phyloP scores from a whole-genome alignment of 1,284 basidiomycete genomes.

The Violaceomyces palustris region DNA sequence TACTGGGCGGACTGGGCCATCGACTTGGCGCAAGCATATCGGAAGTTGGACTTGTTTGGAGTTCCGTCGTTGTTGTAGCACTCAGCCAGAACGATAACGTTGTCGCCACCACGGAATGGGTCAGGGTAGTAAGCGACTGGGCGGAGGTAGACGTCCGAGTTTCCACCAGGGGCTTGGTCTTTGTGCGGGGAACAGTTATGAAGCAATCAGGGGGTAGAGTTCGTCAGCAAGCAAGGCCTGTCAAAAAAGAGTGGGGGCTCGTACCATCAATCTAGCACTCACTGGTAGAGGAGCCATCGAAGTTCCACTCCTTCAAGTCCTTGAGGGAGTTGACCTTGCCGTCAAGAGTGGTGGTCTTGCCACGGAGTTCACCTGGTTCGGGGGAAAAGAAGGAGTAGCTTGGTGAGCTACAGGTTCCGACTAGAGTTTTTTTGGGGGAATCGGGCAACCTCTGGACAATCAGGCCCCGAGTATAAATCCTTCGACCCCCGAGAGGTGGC shows the following conservation, averaged over 20 bases:
- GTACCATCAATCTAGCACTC: not conserved
- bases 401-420: not conserved
- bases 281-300: slow-evolving; percentile 66
- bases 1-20: slow-evolving; percentile 46
- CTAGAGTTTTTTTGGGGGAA: too few relatives aligned
- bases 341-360: slow-evolving; percentile 62
- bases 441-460: too few relatives aligned
- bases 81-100: slow-evolving; percentile 61
- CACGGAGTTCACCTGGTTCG: slow-evolving; percentile 41
- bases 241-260: not conserved
- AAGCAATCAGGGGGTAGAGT: too few relatives aligned
- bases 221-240: not conserved
- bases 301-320: slow-evolving; percentile 93
- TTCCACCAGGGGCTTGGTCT: slow-evolving; percentile 69
- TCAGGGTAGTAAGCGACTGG: slow-evolving; percentile 97
- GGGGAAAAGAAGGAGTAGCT: not conserved
- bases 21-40: slow-evolving; percentile 47
- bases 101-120: slow-evolving; percentile 93
- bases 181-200: not conserved
- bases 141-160: slow-evolving; percentile 97
- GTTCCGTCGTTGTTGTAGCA: slow-evolving; percentile 99
- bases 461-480: too few relatives aligned
- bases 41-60: slow-evolving; percentile 92
- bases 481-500: too few relatives aligned
- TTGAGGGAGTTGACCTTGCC: slow-evolving; percentile 65